Evolutionary conservation across 108 stramenopile species (phyloP).

Genomic region (Nitzschia palea): DNA sequence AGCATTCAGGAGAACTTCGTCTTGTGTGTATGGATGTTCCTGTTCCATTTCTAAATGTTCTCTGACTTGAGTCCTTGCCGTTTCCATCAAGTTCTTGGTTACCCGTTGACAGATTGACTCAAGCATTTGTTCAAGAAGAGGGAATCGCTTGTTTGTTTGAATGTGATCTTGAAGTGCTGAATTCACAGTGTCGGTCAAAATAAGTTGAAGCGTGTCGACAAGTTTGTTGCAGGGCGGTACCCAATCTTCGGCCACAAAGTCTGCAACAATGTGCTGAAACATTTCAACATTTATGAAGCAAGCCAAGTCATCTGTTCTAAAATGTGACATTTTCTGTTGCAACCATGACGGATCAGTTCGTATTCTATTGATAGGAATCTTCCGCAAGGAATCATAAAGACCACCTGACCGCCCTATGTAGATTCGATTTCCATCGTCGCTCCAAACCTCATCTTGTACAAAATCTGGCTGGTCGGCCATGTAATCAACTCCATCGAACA

Average conservation of each 20-base stretch:
- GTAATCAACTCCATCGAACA: conserved; percentile 46
- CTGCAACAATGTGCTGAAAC: conserved; percentile 59
- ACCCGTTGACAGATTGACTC: conserved; percentile 23
- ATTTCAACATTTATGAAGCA: conserved; percentile 70
- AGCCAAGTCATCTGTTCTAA: conserved; percentile 65
- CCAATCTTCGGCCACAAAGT: conserved; percentile 70
- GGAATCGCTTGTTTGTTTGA: conserved; percentile 21
- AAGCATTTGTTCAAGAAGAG: conserved; percentile 27
- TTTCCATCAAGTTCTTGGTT: conserved; percentile 30
- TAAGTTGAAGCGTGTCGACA: conserved; percentile 9
- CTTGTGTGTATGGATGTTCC: conserved; percentile 64
- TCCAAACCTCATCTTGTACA: conserved; percentile 53
- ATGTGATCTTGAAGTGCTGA: neutral
- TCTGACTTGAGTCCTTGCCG: conserved; percentile 36
- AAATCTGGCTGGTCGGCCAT: conserved; percentile 21
- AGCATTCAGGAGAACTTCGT: conserved; percentile 59
- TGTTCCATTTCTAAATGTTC: conserved; percentile 54
- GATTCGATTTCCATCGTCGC: conserved; percentile 43
- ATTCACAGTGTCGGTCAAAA: conserved; percentile 11
- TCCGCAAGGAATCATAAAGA: conserved; percentile 49
- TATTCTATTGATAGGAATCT: conserved; percentile 40
- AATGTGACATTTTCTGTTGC: conserved; percentile 44
- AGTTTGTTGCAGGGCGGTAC: conserved; percentile 38
- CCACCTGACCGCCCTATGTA: conserved; percentile 48
- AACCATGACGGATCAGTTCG: conserved; percentile 68